Percentiles rank a stretch among this genome's conserved stretches.
phyloP scores from a whole-genome alignment of 352 stramenopile genomes.

The Globisporangium lucens region DNA sequence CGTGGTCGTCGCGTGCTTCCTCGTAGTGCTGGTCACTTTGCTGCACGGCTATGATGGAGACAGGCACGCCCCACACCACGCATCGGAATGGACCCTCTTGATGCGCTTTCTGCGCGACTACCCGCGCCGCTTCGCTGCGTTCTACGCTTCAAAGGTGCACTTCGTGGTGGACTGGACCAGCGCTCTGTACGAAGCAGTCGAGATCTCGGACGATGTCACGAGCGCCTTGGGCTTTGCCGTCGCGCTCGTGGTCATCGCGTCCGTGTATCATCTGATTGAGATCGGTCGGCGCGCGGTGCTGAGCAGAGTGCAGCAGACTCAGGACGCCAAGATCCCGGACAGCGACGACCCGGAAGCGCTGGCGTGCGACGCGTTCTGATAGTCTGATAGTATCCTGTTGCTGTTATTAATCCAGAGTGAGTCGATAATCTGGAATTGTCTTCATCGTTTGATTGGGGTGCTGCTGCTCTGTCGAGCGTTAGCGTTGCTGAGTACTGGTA shows the following conservation, averaged over 20 bases:
- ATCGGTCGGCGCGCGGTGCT: constrained; percentile 4
- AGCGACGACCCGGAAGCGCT: not conserved
- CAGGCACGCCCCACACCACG: not conserved
- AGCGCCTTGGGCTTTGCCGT: constrained; percentile 18
- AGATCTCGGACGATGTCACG: constrained; percentile 13
- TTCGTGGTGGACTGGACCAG: not conserved
- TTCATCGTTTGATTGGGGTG: constrained; percentile 8
- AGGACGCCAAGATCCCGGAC: not conserved
- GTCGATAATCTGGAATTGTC: not conserved
- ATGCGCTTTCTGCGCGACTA: constrained; percentile 13
- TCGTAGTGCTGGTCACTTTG: not conserved
- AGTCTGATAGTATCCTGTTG: too few relatives aligned
- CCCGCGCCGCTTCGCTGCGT: constrained; percentile 18
- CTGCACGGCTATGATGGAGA: not conserved
- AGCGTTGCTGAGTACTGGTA: constrained; percentile 6
- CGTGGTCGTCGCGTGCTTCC: not conserved
- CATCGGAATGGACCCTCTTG: not conserved
- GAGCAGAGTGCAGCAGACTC: not conserved
- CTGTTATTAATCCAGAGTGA: too few relatives aligned
- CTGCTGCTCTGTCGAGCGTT: not conserved
- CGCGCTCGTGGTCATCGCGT: constrained; percentile 15
- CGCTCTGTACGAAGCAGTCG: not conserved
- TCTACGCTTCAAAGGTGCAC: constrained; percentile 19
- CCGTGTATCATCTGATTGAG: constrained; percentile 20
- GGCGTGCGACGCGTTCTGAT: constrained; percentile 6